phyloP scores from a whole-genome alignment of 805 yeast genomes.

The Candida alai region DNA sequence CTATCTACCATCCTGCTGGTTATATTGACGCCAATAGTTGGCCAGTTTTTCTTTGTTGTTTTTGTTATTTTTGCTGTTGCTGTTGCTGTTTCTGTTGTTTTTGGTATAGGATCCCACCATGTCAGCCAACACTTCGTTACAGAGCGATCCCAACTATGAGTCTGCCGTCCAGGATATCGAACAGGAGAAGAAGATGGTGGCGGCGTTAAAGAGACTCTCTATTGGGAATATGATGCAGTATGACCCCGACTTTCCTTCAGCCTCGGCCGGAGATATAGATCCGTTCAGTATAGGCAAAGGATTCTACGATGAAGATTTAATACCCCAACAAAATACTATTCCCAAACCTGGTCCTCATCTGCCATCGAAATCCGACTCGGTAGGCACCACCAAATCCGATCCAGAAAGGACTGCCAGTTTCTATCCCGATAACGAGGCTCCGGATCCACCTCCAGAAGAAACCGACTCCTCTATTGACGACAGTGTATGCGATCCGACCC shows the following conservation, averaged over 20 bases:
- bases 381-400: no score
- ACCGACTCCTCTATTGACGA: conserved; percentile 16
- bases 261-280: conserved; percentile 24
- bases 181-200: conserved; percentile 68
- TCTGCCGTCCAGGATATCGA: conserved; percentile 74
- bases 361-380: not conserved
- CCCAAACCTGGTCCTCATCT: not conserved
- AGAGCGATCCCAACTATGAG: conserved; percentile 22
- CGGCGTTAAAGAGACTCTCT: conserved; percentile 68
- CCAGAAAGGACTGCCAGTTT: not conserved
- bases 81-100: not conserved
- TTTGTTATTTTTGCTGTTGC: not conserved
- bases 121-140: no score
- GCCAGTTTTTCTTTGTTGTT: not conserved
- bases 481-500: conserved; percentile 8
- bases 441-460: conserved; percentile 16
- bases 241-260: conserved; percentile 70
- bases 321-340: not conserved
- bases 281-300: conserved; percentile 14
- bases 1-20: no score
- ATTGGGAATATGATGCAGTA: conserved; percentile 58
- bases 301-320: conserved; percentile 6
- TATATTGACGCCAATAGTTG: no score
- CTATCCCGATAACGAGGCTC: not conserved
- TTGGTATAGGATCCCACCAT: no score